Percentiles rank a stretch among this genome's conserved stretches.
These are phyloP conservation scores for Lentinus brumalis DNA, from an alignment of 768 basidiomycete genomes.

Conservation along the genomic window DNA sequence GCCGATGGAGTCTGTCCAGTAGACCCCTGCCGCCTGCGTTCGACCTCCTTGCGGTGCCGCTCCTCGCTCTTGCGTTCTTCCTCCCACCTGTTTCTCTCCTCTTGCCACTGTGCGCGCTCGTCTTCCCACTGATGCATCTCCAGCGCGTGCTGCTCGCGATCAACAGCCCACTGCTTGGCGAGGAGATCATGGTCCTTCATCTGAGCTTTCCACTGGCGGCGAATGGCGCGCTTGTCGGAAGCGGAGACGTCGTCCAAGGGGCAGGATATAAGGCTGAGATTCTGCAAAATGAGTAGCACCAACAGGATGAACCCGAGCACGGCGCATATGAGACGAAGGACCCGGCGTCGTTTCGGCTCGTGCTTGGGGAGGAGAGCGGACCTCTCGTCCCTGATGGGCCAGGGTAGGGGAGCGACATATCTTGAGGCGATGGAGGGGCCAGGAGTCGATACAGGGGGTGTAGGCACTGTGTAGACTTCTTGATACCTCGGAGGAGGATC, in stretches of 20 bases:
- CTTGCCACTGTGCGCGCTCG: conserved; percentile 4
- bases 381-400: background rate
- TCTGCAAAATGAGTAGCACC: background rate
- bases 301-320: background rate
- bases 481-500: background rate
- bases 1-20: conserved; percentile 5
- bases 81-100: conserved; percentile 10
- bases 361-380: background rate
- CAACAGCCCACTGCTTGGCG: background rate
- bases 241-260: background rate
- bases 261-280: background rate
- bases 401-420: no score
- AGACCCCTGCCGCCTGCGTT: background rate
- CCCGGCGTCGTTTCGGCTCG: background rate
- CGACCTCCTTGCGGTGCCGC: conserved; percentile 15
- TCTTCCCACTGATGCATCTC: conserved; percentile 1
- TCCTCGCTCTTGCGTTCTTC: conserved; percentile 17
- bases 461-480: background rate
- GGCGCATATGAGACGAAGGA: background rate
- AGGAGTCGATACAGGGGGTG: background rate
- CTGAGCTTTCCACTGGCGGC: conserved; percentile 1
- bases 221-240: background rate
- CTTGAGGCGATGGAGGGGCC: background rate
- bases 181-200: background rate
- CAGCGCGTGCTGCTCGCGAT: background rate